Percentiles rank a stretch among this genome's conserved stretches.
These are phyloP conservation scores for Citrus medica DNA, from an alignment of 345 rosid genomes.

Conservation along the genomic window DNA sequence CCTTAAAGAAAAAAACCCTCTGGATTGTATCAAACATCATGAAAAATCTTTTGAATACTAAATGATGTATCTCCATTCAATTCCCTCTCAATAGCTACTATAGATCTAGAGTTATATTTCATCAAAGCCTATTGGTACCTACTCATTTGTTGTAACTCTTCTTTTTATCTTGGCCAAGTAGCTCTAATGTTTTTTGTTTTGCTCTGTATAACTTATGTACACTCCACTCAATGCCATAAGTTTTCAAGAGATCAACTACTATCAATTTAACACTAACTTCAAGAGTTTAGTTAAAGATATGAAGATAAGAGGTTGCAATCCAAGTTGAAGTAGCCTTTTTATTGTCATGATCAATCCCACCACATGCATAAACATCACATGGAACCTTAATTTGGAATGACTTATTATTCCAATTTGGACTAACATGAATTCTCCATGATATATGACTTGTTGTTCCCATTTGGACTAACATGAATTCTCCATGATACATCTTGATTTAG, in stretches of 20 bases:
- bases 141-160: not conserved
- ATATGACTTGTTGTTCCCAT: not conserved
- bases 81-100: not conserved
- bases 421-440: no score
- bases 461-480: not conserved
- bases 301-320: not conserved
- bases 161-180: not conserved
- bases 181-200: not conserved
- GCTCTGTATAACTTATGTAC: not conserved
- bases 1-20: not conserved
- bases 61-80: not conserved
- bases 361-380: not conserved
- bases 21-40: accelerated
- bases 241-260: not conserved
- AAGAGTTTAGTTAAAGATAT: not conserved
- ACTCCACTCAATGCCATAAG: not conserved
- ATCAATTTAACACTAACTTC: not conserved
- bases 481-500: not conserved
- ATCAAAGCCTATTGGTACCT: no score
- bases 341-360: not conserved
- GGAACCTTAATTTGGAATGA: not conserved
- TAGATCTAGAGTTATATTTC: no score
- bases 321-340: not conserved
- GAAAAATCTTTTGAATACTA: not conserved
- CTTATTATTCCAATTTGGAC: not conserved